A percentile compares a stretch with the other conserved stretches of the same genome.
Evolutionary conservation across 495 filamentous ascomycete genomes (phyloP).

Genomic region (Lepidopterella palustris): DNA sequence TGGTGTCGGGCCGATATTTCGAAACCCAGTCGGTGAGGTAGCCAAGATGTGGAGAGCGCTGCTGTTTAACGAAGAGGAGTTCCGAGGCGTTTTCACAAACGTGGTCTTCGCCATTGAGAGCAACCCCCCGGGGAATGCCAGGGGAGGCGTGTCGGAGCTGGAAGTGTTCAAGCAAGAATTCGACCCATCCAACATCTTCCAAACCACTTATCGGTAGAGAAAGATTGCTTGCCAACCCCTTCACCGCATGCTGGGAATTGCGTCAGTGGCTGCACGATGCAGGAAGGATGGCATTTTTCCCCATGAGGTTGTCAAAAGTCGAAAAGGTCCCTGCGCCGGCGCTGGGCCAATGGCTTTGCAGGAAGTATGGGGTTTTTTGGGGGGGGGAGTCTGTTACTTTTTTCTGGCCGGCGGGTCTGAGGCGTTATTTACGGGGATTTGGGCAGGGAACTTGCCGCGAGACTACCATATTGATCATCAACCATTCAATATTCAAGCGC

Average conservation of each 20-base stretch:
- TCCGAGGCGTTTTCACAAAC: constrained; percentile 59
- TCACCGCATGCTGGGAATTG: constrained; percentile 12
- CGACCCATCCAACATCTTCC: constrained; percentile 37
- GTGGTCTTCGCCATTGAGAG: constrained; percentile 64
- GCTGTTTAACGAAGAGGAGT: constrained; percentile 57
- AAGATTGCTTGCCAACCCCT: constrained; percentile 7
- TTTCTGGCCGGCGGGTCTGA: not conserved
- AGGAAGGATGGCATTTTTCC: not conserved
- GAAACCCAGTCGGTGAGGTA: constrained; percentile 61
- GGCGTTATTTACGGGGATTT: not conserved
- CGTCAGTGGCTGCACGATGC: not conserved
- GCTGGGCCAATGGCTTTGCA: not conserved
- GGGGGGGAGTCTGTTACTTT: not conserved
- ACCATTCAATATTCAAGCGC: too few relatives aligned
- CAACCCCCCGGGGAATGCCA: constrained; percentile 17
- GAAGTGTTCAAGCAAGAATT: constrained; percentile 41
- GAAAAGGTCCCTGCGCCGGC: not conserved
- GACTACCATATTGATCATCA: not conserved
- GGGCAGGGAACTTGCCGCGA: not conserved
- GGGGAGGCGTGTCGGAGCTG: constrained; percentile 33
- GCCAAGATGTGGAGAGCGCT: constrained; percentile 63
- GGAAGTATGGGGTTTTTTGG: not conserved
- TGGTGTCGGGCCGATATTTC: constrained; percentile 61
- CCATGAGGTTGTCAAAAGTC: not conserved
- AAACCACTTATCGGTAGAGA: constrained; percentile 15